Base-by-base conservation (phyloP, 768 basidiomycete genomes). In the Saitozyma podzolica region DNA sequence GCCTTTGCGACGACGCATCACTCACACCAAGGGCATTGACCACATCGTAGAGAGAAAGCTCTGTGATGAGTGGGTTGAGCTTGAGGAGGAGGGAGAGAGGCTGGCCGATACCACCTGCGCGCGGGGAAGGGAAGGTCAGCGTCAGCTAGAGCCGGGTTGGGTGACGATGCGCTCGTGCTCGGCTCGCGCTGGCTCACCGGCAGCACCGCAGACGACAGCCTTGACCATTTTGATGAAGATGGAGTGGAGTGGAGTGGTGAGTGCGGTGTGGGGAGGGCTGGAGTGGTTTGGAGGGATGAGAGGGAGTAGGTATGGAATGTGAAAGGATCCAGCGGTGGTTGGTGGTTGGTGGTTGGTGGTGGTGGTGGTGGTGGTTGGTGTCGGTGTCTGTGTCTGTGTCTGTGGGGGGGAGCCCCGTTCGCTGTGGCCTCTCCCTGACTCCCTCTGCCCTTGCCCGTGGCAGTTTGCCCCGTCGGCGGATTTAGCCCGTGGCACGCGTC, bases 161-260 rank as follows among this genome's bases (percentile, higher is more conserved):
- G 43, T 50, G 45, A 14, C 19, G 56, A 59, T 39, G 63, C 48
- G 43, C 61, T 61, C 51, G 55, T 45, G 29, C 54, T 50, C 47
- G 54, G 11, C 40, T 58, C 57, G 48, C 16, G 10, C 48, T 40
- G 29, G 80, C 82, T 63, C 37, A 82, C 95, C 95, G 74, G 92
- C 95, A 65, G 96, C 96, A 74, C 95, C 95, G 80, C 96, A 90
- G 64, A 99, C 94, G 55, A 90, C 90, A 80, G 96, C 95, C 84
- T 93, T 94, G 69, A 84, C 82, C 85, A 86, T 86, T 59, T 66
- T 78, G 62, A 2, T 29, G 29, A 29, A 29, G 29, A 2, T 2
- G 29, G 29, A 29, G 29, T 29, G 29, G 29, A 5, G 56, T 40
- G 10, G 62, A n/a, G 52, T 56, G 37, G 54, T 3, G 20, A 14